phyloP scores from a whole-genome alignment of 2,329 filamentous ascomycete genomes.

The Botrytis aclada region DNA sequence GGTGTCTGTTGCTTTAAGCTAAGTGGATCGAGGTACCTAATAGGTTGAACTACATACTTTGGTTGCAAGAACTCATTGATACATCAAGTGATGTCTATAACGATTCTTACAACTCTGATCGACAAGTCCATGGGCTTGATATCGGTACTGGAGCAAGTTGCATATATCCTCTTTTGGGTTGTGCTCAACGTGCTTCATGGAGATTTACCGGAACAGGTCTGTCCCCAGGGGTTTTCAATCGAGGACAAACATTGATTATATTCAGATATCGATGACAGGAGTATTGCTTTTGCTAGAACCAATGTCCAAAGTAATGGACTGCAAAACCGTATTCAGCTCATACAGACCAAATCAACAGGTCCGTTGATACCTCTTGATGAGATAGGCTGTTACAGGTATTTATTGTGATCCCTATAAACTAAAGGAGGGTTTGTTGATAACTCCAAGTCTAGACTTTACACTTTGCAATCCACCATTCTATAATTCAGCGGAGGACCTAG shows the following conservation, averaged over 20 bases:
- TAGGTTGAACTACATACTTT: constrained; percentile 85
- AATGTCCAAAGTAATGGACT: constrained; percentile 70
- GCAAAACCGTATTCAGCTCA: constrained; percentile 59
- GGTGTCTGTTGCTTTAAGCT: background rate
- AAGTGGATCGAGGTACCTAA: constrained; percentile 48
- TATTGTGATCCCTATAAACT: background rate
- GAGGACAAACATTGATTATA: constrained; percentile 34
- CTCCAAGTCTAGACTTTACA: constrained; percentile 65
- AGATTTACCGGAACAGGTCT: constrained; percentile 63
- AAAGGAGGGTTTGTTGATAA: constrained; percentile 17
- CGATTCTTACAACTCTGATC: constrained; percentile 51
- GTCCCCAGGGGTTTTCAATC: constrained; percentile 21
- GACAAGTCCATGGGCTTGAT: constrained; percentile 69
- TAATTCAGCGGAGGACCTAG: constrained; percentile 66
- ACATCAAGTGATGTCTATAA: constrained; percentile 46
- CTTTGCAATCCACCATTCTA: constrained; percentile 98
- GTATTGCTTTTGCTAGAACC: constrained; percentile 58
- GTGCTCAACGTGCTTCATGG: constrained; percentile 66
- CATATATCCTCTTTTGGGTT: constrained; percentile 85
- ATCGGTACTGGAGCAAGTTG: constrained; percentile 88
- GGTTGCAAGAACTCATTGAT: constrained; percentile 80
- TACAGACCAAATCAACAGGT: constrained; percentile 51
- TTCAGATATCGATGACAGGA: constrained; percentile 71
- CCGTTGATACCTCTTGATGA: constrained; percentile 58
- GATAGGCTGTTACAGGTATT: constrained; percentile 41